Evolutionary conservation across 495 filamentous ascomycete genomes (phyloP).

Genomic region (Penicillium egyptiacum): DNA sequence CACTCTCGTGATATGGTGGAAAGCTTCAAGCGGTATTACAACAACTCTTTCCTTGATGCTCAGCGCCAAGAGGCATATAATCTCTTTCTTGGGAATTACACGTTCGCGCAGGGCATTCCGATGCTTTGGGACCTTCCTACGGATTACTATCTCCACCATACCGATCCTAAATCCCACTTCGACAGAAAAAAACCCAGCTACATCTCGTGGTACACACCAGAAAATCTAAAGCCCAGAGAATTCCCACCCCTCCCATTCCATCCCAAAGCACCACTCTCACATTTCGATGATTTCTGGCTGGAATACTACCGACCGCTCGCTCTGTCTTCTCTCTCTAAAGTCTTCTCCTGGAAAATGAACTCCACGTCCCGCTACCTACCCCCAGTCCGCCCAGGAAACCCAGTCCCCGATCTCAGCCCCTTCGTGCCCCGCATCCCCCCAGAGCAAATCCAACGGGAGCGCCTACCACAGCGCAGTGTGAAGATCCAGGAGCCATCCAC

Average conservation of each 20-base stretch:
- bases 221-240: slow-evolving; percentile 61
- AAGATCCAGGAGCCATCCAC: slow-evolving; percentile 46
- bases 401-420: slow-evolving; percentile 74
- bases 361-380: slow-evolving; percentile 79
- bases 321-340: slow-evolving; percentile 81
- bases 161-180: slow-evolving; percentile 71
- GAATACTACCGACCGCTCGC: slow-evolving; percentile 91
- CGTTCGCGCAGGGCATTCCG: slow-evolving; percentile 83
- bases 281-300: slow-evolving; percentile 96
- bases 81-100: slow-evolving; percentile 95
- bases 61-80: slow-evolving; percentile 98
- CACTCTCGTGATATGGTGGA: slow-evolving; percentile 98
- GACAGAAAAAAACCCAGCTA: slow-evolving; percentile 65
- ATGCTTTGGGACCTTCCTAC: slow-evolving; percentile 97
- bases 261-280: slow-evolving; percentile 57
- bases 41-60: slow-evolving; percentile 95
- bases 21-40: slow-evolving; percentile 98
- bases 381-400: slow-evolving; percentile 61
- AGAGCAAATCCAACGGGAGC: slow-evolving; percentile 40
- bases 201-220: slow-evolving; percentile 85
- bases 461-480: slow-evolving; percentile 42
- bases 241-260: slow-evolving; percentile 53
- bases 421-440: slow-evolving; percentile 68
- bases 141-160: slow-evolving; percentile 96
- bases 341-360: slow-evolving; percentile 89